Evolutionary conservation across 2,329 filamentous ascomycete genomes (phyloP).

Genomic region (Colletotrichum sp.): DNA sequence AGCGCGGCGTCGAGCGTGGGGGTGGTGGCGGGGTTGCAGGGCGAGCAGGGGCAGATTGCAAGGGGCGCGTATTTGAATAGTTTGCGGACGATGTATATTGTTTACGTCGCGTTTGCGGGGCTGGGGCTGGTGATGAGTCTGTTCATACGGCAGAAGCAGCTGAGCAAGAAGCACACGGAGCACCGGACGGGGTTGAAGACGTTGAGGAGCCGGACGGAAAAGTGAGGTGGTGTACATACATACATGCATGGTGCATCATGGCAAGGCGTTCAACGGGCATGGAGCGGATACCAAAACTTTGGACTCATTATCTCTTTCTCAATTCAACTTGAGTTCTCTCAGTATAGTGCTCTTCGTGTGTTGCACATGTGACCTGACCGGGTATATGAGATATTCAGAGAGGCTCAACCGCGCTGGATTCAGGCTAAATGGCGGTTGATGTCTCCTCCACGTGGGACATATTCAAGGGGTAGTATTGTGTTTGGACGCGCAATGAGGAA

Average conservation of each 20-base stretch:
- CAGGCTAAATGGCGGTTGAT: constrained; percentile 8
- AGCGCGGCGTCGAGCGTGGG: constrained; percentile 67
- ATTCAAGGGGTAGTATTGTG: neutral
- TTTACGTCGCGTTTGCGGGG: constrained; percentile 56
- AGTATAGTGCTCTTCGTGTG: rapidly evolving
- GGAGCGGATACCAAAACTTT: constrained; percentile 6
- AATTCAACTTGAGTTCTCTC: neutral
- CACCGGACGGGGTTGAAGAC: constrained; percentile 62
- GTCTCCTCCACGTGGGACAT: neutral
- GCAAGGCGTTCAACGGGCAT: neutral
- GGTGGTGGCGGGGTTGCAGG: constrained; percentile 57
- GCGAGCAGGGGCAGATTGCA: constrained; percentile 46
- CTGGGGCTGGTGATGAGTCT: constrained; percentile 52
- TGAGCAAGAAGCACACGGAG: constrained; percentile 62
- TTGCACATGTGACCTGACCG: neutral
- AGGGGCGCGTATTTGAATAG: constrained; percentile 54
- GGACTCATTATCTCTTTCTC: neutral
- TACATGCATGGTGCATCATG: neutral
- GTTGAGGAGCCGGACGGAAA: constrained; percentile 29
- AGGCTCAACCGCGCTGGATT: neutral
- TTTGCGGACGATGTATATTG: constrained; percentile 62
- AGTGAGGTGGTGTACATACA: neutral
- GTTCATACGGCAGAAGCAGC: constrained; percentile 51
- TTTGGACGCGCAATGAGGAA: neutral
- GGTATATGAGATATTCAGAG: neutral